These are phyloP conservation scores for Teunomyces cretensis DNA, from an alignment of 805 yeast genomes.

Conservation along the genomic window DNA sequence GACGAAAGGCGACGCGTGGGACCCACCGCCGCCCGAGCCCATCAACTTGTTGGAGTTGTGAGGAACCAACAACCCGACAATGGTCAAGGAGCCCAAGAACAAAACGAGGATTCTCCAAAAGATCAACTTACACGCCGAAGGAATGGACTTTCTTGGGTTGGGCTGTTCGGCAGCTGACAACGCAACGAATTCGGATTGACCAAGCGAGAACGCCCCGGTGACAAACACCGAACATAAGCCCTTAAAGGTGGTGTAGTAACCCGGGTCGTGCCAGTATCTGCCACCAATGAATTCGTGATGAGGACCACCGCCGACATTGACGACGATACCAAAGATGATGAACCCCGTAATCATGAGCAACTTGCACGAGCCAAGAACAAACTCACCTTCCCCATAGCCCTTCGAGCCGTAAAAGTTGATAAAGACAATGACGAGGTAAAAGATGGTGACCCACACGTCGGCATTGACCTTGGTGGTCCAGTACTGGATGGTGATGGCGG, in stretches of 20 bases:
- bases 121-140: conserved; percentile 41
- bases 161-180: conserved; percentile 39
- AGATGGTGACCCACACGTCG: conserved; percentile 57
- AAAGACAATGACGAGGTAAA: conserved; percentile 44
- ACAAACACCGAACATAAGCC: conserved; percentile 40
- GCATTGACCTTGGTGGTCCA: conserved; percentile 56
- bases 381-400: conserved; percentile 49
- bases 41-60: conserved; percentile 21
- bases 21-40: conserved; percentile 27
- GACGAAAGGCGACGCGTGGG: conserved; percentile 44
- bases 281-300: conserved; percentile 36
- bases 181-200: conserved; percentile 42
- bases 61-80: conserved; percentile 32
- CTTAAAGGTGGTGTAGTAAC: conserved; percentile 37
- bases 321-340: conserved; percentile 39
- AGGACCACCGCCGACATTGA: conserved; percentile 35
- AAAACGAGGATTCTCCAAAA: conserved; percentile 38
- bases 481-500: conserved; percentile 57
- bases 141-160: conserved; percentile 40
- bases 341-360: conserved; percentile 39
- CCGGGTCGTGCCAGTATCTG: conserved; percentile 42
- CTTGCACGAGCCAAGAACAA: conserved; percentile 37
- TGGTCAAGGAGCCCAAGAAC: conserved; percentile 39
- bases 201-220: conserved; percentile 41
- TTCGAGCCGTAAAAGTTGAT: conserved; percentile 48